Base-by-base conservation (phyloP, 441 rosid genomes). In the Dalechampia spathulata region DNA sequence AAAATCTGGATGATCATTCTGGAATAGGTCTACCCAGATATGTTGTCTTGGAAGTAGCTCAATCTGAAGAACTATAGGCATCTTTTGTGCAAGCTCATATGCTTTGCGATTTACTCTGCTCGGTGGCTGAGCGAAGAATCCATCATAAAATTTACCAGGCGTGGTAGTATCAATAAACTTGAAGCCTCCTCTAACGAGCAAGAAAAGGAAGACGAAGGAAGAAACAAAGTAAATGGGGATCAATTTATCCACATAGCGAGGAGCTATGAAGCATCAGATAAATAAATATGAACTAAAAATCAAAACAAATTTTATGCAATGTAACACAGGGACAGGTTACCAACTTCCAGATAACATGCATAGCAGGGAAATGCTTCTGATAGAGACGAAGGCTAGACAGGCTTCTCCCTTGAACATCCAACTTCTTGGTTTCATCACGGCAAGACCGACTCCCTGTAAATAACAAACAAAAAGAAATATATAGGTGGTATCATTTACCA, bases 181-280 rank as follows among this genome's bases (percentile, higher is more conserved):
- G 69, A 86, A 82, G 60, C 72, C 70, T 45, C 92, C 95, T 57
- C 95, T 89, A 68, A 19, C 56, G 50, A 75, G 63, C 48, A 75
- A 65, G 70, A 36, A 40, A 12, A 52, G 58, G 51, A 49, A 55
- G 60, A 62, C n/a, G 55, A 61, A 28, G 34, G 51, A 27, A 20
- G 11, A 7, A 49, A 21, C 28, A 22, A 17, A 22, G 32, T 21
- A 17, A 16, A 20, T 43, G 40, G 30, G 16, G 8, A n/a, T n/a
- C n/a, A n/a, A n/a, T n/a, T n/a, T n/a, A n/a, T n/a, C n/a, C n/a
- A n/a, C n/a, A n/a, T n/a, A 30, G 34, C 34, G 8, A 30, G 34
- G 34, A 30, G n/a, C n/a, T 30, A 30, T 30, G 34, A 30, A 30
- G 34, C 34, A 30, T 34, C 22, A 15, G 11, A 55, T 2, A 13